Evolutionary conservation across 2,329 filamentous ascomycete species (phyloP).

Genomic region (Decorospora gaudefroyi): DNA sequence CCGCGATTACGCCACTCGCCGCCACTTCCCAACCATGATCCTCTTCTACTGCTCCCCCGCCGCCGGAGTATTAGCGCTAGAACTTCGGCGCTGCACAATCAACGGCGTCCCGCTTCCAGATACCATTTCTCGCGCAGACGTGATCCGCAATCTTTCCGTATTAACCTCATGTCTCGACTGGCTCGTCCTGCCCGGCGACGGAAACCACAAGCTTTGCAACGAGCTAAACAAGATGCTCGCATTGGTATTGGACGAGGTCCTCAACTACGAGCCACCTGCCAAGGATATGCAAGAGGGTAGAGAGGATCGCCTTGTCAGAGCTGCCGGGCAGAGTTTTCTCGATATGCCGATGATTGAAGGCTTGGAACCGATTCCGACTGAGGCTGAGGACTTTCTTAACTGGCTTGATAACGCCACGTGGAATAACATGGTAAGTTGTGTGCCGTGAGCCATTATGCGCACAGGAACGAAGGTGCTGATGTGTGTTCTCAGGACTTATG

Average conservation of each 20-base stretch:
- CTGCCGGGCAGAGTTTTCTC: conserved; percentile 36
- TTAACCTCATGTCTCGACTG: conserved; percentile 45
- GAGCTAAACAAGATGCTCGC: conserved; percentile 47
- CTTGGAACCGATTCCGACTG: conserved; percentile 45
- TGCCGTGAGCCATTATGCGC: background rate
- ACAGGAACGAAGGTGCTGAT: background rate
- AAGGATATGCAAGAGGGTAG: conserved; percentile 23
- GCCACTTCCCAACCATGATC: conserved; percentile 42
- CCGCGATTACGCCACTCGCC: conserved; percentile 34
- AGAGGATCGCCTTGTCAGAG: conserved; percentile 12
- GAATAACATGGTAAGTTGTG: conserved; percentile 39
- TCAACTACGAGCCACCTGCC: conserved; percentile 41
- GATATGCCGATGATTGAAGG: conserved; percentile 45
- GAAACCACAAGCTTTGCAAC: conserved; percentile 44
- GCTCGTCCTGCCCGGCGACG: conserved; percentile 42
- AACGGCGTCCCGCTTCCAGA: conserved; percentile 37
- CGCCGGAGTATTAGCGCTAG: conserved; percentile 42
- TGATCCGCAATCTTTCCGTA: conserved; percentile 46
- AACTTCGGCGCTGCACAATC: conserved; percentile 42
- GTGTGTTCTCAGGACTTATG: conserved; percentile 20
- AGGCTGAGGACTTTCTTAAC: conserved; percentile 43
- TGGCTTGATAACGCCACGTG: conserved; percentile 47
- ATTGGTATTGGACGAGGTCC: conserved; percentile 42
- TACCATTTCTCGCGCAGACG: conserved; percentile 41
- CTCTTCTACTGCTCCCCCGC: conserved; percentile 46